These are phyloP conservation scores for Meyerozyma carpophila DNA, from an alignment of 1,139 yeast genomes.

Conservation along the genomic window DNA sequence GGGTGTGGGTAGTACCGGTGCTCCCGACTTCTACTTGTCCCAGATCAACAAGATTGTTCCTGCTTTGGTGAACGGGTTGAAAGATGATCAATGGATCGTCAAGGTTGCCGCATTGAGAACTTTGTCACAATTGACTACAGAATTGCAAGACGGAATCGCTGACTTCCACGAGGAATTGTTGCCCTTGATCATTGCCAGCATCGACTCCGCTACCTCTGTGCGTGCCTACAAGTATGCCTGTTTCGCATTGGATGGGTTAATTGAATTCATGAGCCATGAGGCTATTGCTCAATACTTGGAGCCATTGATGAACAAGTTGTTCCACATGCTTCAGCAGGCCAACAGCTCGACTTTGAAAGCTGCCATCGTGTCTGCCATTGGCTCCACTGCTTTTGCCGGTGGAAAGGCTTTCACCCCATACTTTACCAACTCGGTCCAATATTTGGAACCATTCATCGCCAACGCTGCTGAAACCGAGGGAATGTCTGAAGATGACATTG, in stretches of 20 bases:
- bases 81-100: constrained; percentile 72
- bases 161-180: constrained; percentile 75
- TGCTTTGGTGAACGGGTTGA: constrained; percentile 68
- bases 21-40: constrained; percentile 84
- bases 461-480: constrained; percentile 65
- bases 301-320: constrained; percentile 84
- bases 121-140: constrained; percentile 71
- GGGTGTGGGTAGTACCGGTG: constrained; percentile 84
- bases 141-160: constrained; percentile 80
- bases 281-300: constrained; percentile 78
- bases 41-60: constrained; percentile 73
- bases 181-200: constrained; percentile 81
- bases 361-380: constrained; percentile 91
- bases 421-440: constrained; percentile 74
- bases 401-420: constrained; percentile 85
- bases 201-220: constrained; percentile 79
- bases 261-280: constrained; percentile 87
- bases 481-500: constrained; percentile 72
- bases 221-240: constrained; percentile 90
- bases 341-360: constrained; percentile 69
- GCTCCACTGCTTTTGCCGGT: constrained; percentile 94
- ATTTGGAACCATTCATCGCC: constrained; percentile 71
- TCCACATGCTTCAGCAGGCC: constrained; percentile 70
- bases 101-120: constrained; percentile 85
- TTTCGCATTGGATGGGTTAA: constrained; percentile 81